phyloP scores from a whole-genome alignment of 2,329 filamentous ascomycete species.

The Beauveria bassiana region DNA sequence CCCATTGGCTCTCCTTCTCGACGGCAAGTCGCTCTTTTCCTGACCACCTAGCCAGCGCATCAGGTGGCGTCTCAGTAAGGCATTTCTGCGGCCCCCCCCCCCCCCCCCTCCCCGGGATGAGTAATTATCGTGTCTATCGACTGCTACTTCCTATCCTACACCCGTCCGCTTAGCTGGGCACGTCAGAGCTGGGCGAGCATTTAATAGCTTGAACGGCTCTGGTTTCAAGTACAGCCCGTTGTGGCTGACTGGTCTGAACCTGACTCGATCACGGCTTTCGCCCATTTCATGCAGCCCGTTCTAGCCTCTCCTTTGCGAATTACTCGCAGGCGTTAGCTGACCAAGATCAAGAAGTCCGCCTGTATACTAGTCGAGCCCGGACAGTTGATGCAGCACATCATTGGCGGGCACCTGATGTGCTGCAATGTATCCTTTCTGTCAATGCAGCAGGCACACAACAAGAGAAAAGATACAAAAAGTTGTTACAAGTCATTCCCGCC shows the following conservation, averaged over 20 bases:
- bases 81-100: neutral
- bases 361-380: no score
- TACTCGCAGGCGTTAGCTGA: no score
- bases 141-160: neutral
- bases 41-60: constrained; percentile 3
- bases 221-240: neutral
- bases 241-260: neutral
- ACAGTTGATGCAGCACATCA: neutral
- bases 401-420: no score
- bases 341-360: no score
- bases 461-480: neutral
- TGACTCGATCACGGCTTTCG: neutral
- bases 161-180: neutral
- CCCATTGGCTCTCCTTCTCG: neutral
- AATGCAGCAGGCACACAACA: neutral
- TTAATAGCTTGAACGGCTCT: no score
- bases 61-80: constrained; percentile 4
- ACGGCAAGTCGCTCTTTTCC: neutral
- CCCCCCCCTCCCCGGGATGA: neutral
- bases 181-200: no score
- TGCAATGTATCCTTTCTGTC: no score
- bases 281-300: no score
- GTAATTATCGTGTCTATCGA: neutral
- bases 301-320: no score
- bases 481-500: neutral